Conservation (phyloP, 257 asterid species). For the Fraxinus quadrangulata region DNA sequence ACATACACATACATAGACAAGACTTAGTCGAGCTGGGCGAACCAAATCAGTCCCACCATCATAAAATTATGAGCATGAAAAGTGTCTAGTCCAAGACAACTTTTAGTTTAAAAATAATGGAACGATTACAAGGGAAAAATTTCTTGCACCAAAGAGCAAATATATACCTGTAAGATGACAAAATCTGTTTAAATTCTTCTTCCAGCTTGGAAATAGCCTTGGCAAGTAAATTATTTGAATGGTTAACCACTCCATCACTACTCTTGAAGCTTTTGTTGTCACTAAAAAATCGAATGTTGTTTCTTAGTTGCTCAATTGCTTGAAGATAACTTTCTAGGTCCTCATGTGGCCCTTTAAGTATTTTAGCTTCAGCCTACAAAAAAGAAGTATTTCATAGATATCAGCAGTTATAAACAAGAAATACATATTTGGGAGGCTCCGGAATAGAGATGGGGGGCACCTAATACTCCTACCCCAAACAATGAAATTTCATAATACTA, state of each 20-base stretch:
- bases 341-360: conserved; percentile 95
- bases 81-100: conserved; percentile 9
- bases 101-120: neutral
- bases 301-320: conserved; percentile 90
- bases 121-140: neutral
- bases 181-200: conserved; percentile 86
- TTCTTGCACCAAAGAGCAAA: conserved; percentile 24
- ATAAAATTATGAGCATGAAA: neutral
- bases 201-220: conserved; percentile 97
- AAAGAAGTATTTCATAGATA: conserved; percentile 15
- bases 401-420: conserved; percentile 16
- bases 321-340: conserved; percentile 94
- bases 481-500: neutral
- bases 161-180: conserved; percentile 75
- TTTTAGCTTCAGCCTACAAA: conserved; percentile 90
- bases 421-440: conserved; percentile 11
- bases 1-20: neutral
- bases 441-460: neutral
- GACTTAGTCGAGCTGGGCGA: neutral
- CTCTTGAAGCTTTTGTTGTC: conserved; percentile 94
- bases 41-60: neutral
- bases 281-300: conserved; percentile 79
- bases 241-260: conserved; percentile 94
- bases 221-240: conserved; percentile 75
- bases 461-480: neutral